Percentiles rank a stretch among this genome's conserved stretches.
These are phyloP conservation scores for Fomitopsis schrenkii DNA, from an alignment of 1,284 basidiomycete species.

Conservation along the genomic window DNA sequence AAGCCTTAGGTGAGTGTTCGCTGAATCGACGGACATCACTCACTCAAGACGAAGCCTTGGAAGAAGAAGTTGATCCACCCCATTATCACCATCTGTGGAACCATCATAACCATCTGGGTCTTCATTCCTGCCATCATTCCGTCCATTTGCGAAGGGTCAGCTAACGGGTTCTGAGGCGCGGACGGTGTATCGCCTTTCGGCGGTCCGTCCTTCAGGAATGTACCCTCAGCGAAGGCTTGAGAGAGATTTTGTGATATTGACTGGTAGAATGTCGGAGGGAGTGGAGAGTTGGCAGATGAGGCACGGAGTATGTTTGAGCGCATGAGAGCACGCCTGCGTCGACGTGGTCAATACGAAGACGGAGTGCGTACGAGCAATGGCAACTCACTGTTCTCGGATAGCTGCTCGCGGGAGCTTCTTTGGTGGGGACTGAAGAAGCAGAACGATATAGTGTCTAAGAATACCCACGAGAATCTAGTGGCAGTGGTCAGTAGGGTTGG, in stretches of 20 bases:
- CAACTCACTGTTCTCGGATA: constrained; percentile 89
- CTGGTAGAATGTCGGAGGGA: constrained; percentile 72
- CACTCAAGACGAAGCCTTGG: constrained; percentile 95
- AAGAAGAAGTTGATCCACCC: constrained; percentile 99
- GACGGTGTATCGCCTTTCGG: constrained; percentile 52
- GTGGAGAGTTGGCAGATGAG: constrained; percentile 75
- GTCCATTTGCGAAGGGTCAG: constrained; percentile 92
- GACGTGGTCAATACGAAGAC: constrained; percentile 2
- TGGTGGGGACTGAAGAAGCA: constrained; percentile 81
- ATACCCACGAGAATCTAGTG: constrained; percentile 89
- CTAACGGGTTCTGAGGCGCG: constrained; percentile 69
- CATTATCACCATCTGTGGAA: constrained; percentile 98
- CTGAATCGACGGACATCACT: constrained; percentile 31
- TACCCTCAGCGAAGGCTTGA: constrained; percentile 68
- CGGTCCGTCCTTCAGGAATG: constrained; percentile 83
- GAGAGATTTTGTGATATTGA: constrained; percentile 73
- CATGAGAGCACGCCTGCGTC: constrained; percentile 72
- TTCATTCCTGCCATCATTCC: constrained; percentile 99
- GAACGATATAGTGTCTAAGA: constrained; percentile 89
- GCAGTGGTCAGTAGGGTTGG: not conserved
- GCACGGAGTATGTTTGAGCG: constrained; percentile 82
- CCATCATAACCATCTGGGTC: constrained; percentile 98
- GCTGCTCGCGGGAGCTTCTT: constrained; percentile 77
- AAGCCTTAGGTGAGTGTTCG: not conserved
- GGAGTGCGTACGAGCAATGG: not conserved